These are phyloP conservation scores for Camellia japonica DNA, from an alignment of 148 eudicot species.

Conservation along the genomic window DNA sequence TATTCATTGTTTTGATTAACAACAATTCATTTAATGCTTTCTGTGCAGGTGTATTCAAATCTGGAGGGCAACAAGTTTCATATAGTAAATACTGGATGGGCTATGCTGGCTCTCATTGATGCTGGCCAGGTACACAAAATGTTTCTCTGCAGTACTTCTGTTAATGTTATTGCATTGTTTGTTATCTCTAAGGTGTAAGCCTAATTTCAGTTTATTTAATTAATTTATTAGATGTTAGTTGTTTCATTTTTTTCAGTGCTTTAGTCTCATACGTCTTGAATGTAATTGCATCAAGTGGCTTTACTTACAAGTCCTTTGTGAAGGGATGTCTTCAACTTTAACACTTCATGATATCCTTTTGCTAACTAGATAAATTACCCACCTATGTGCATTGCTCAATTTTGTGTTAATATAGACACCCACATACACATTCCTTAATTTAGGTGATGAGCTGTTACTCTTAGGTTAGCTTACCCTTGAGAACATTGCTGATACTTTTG, in stretches of 20 bases:
- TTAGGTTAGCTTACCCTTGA: neutral
- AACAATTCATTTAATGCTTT: constrained; percentile 3
- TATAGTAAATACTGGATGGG: constrained; percentile 70
- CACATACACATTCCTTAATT: neutral
- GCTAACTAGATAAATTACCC: neutral
- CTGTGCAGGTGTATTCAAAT: constrained; percentile 57
- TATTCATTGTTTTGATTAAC: neutral
- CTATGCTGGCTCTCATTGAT: constrained; percentile 59
- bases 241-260: neutral
- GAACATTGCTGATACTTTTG: neutral
- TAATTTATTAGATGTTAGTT: neutral
- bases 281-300: neutral
- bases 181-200: neutral
- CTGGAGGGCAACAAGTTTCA: constrained; percentile 56
- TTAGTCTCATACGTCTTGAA: neutral
- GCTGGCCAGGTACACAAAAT: constrained; percentile 26
- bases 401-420: neutral
- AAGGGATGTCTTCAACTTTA: neutral
- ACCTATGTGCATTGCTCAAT: neutral
- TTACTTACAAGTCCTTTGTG: neutral
- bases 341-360: neutral
- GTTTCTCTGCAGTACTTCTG: neutral
- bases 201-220: neutral
- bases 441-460: neutral
- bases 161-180: neutral